Evolutionary conservation across 768 basidiomycete species (phyloP), one percentile per base, ranked within the genome.

Genomic region (Russula ochroleuca): DNA sequence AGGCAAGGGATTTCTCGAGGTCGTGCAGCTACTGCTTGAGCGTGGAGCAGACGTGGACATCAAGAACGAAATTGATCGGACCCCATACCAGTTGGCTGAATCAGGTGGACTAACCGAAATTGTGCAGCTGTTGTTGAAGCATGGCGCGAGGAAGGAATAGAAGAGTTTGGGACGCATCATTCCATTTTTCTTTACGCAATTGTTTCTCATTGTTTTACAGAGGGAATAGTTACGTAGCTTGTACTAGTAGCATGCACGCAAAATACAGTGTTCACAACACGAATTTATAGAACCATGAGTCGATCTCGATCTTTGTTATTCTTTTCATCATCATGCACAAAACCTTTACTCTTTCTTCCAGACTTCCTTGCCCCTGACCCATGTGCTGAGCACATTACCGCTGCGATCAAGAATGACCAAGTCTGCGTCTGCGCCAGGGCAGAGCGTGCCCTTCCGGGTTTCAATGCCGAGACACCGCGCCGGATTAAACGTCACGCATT

Each of bases 391-490:
- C 17, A 89, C 85, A 52, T 79, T 76, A 4, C 91, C 90, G 53
- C 80, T 78, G 61, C 80, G 78, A 70, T 90, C 85, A 51, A 94
- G 80, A 31, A 94, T 84, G 43, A 86, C 83, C 41, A 96, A 75
- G 75, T 96, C 94, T 10, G 92, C 94, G 72, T 94, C 89, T 35
- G 85, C 90, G n/a, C 90, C 92, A 1, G 88, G 76, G 53, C 86
- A 81, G 25, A 95, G 77, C 21, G 88, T 88, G 25, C 94, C 93
- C 75, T 94, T 96, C 68, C 76, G 83, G 62, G 85, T 76, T 73
- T 89, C 86, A 59, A 92, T 88, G 19, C 88, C 85, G 21, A 96
- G 81, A 72, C 89, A 88, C 67, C 87, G 87, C 3, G 94, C 93
- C 17, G 93, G 91, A 69, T 92, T 91, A 70, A 81, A 85, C 2